These are phyloP conservation scores for Picea glauca DNA, from an alignment of 75 land plant genomes.

Conservation along the genomic window DNA sequence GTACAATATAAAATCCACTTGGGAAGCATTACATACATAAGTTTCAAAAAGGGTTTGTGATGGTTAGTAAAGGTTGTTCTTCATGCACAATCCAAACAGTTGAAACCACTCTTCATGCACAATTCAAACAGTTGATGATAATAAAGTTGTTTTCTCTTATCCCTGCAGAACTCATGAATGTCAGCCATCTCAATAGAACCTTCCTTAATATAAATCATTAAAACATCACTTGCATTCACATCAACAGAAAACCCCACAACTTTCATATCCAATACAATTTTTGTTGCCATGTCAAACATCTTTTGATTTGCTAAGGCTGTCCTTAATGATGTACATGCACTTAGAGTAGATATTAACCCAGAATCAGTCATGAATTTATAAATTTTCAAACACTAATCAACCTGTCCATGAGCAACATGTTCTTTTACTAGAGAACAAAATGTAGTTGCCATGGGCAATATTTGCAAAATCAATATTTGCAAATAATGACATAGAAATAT, in stretches of 20 bases:
- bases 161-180: constrained; percentile 67
- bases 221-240: too few relatives aligned
- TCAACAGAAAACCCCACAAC: constrained; percentile 40
- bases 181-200: constrained; percentile 44
- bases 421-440: too few relatives aligned
- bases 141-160: constrained; percentile 70
- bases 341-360: constrained; percentile 54
- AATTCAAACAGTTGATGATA: constrained; percentile 69
- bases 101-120: constrained; percentile 63
- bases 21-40: constrained; percentile 18
- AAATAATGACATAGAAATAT: constrained; percentile 1
- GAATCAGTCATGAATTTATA: constrained; percentile 70
- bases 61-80: constrained; percentile 11
- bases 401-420: neutral
- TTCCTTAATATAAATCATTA: too few relatives aligned
- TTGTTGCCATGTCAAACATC: constrained; percentile 37
- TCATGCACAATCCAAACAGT: constrained; percentile 14
- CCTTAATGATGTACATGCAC: neutral
- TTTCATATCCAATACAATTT: constrained; percentile 73
- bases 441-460: too few relatives aligned
- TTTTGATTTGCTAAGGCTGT: too few relatives aligned
- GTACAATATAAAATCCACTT: neutral
- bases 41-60: constrained; percentile 64
- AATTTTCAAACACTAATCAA: constrained; percentile 63
- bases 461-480: too few relatives aligned